Base-by-base conservation (phyloP, 495 filamentous ascomycete genomes). In the Neurospora intermedia region DNA sequence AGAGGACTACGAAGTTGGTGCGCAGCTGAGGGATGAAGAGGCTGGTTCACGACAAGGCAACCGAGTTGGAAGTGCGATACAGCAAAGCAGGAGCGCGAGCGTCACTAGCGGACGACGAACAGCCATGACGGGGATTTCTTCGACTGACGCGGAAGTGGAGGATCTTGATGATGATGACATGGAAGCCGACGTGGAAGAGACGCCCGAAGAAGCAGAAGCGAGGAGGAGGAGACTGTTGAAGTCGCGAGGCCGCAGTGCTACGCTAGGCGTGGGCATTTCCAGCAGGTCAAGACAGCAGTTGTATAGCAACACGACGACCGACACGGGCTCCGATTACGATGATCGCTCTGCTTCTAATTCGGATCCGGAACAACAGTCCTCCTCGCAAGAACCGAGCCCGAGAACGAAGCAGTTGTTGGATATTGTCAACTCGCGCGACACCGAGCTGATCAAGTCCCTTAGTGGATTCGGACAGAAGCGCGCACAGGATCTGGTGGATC, bases 381-480 rank as follows among this genome's bases (percentile, higher is more conserved):
- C 31, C 31, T 38, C 35, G 6, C 23, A 13, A 1, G 54, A 35
- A 62, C 54, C 54, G 15, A 62, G 23, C 1, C 93, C 94, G 3
- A 86, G 90, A 7, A 92, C 92, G 6, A 83, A 85, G 75, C 88
- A 89, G 70, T 79, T 99, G 10, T 85, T 99, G 4, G 86, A 88
- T 16, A 92, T 98, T 76, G 90, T 99, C 81, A 99, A 99, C 81
- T 93, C 91, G 2, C 86, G 92, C 16, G 92, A 98, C 74, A 81
- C 93, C 8, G 85, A 82, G 41, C 86, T 88, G 73, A 94, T 93
- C 69, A 90, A 81, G 43, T 87, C 89, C 20, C 86, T 98, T n/a
- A 93, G 92, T 43, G 87, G 90, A 9, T 85, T 92, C 18, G 90
- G 90, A 0, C 83, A 86, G 6, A 91, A 91, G 83, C 89, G 88